Evolutionary conservation across 805 yeast species (phyloP).

Genomic region (Kurtzmaniella fragi): DNA sequence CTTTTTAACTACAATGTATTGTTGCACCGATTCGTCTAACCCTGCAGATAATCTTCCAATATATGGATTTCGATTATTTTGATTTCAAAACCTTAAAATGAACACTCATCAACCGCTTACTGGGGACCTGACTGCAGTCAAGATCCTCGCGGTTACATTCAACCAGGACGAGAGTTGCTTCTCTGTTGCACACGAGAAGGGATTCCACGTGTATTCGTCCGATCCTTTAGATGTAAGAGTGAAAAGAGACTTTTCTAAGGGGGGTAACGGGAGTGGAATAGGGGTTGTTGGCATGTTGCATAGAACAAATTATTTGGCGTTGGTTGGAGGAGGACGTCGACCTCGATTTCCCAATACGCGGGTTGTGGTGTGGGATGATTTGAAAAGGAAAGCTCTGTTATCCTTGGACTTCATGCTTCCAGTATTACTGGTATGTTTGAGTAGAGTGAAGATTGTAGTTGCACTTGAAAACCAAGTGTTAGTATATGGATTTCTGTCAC

Average conservation of each 20-base stretch:
- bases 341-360: conserved; percentile 79
- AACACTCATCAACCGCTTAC: conserved; percentile 5
- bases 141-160: conserved; percentile 58
- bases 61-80: neutral
- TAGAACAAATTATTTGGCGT: conserved; percentile 83
- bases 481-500: conserved; percentile 76
- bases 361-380: conserved; percentile 88
- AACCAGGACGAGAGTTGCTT: conserved; percentile 92
- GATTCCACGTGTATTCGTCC: conserved; percentile 80
- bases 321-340: conserved; percentile 83
- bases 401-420: conserved; percentile 73
- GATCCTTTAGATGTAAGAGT: conserved; percentile 82
- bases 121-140: neutral
- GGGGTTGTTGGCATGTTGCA: conserved; percentile 79
- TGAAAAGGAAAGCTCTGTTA: conserved; percentile 68
- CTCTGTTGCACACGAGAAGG: conserved; percentile 73
- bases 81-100: neutral
- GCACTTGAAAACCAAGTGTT: conserved; percentile 62
- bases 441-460: conserved; percentile 71
- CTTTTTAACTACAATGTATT: no score
- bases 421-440: conserved; percentile 66
- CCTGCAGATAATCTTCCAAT: neutral
- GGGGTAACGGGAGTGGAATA: conserved; percentile 46
- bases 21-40: neutral
- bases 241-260: conserved; percentile 43